Conservation (phyloP, 108 stramenopile species). For the Craspedostauros australis region DNA sequence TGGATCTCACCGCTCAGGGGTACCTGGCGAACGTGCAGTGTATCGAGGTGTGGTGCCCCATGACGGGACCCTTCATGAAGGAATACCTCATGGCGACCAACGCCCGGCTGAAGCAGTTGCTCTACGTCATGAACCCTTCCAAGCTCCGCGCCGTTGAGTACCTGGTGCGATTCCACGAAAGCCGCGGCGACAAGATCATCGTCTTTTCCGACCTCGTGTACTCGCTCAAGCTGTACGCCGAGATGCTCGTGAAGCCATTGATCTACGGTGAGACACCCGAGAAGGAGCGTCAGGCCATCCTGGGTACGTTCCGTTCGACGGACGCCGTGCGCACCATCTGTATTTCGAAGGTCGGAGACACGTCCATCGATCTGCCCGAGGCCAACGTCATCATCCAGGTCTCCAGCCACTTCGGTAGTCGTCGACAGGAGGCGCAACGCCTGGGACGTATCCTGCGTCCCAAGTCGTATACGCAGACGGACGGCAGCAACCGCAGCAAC, state of each 20-base stretch:
- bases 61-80: slow-evolving; percentile 95
- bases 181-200: slow-evolving; percentile 96
- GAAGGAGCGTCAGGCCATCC: slow-evolving; percentile 87
- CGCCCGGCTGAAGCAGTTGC: slow-evolving; percentile 77
- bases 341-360: slow-evolving; percentile 96
- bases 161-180: slow-evolving; percentile 90
- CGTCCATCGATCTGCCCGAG: slow-evolving; percentile 97
- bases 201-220: slow-evolving; percentile 96
- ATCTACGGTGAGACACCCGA: slow-evolving; percentile 97
- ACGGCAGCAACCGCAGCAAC: slow-evolving; percentile 83
- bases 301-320: slow-evolving; percentile 83
- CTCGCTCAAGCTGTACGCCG: slow-evolving; percentile 83
- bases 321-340: slow-evolving; percentile 90
- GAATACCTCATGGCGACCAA: slow-evolving; percentile 86
- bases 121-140: slow-evolving; percentile 97
- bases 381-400: slow-evolving; percentile 99
- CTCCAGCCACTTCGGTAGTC: slow-evolving; percentile 95
- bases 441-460: slow-evolving; percentile 97
- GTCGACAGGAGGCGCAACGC: slow-evolving; percentile 99
- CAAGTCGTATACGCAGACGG: slow-evolving; percentile 81
- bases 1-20: slow-evolving; percentile 96
- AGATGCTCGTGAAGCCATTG: slow-evolving; percentile 76
- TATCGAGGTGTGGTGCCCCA: slow-evolving; percentile 98
- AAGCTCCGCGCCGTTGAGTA: slow-evolving; percentile 92
- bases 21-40: slow-evolving; percentile 99